phyloP scores from a whole-genome alignment of 305 asterid genomes.

The Solanum chacoense region DNA sequence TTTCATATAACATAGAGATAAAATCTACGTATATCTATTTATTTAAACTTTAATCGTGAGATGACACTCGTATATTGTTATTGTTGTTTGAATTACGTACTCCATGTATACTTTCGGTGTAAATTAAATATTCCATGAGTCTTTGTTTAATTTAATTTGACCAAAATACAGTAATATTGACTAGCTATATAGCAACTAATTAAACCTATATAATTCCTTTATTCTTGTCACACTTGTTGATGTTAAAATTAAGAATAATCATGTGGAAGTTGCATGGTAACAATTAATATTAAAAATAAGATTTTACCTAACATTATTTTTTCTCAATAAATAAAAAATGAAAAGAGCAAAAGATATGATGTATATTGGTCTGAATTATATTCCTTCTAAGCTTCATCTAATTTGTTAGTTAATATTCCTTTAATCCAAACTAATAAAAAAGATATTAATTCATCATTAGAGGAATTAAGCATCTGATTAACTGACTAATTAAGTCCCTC shows the following conservation, averaged over 20 bases:
- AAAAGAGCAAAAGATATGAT: neutral
- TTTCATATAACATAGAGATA: too few relatives aligned
- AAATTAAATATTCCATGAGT: neutral
- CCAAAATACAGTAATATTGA: neutral
- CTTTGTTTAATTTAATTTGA: neutral
- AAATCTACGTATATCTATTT: accelerated
- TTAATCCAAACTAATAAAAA: neutral
- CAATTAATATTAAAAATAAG: neutral
- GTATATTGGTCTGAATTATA: neutral
- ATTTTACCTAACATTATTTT: neutral
- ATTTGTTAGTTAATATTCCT: neutral
- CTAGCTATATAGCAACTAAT: neutral
- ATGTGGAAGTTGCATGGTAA: neutral
- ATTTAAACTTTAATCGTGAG: accelerated
- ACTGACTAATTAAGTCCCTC: neutral
- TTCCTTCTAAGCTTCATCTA: neutral
- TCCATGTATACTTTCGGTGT: neutral
- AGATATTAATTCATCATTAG: neutral
- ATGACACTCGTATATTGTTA: neutral
- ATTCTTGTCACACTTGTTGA: neutral
- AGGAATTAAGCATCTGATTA: neutral
- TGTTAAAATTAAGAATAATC: neutral
- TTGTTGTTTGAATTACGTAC: neutral
- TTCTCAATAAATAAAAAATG: neutral
- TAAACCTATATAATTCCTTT: neutral